Evolutionary conservation across 2,329 filamentous ascomycete species (phyloP).

Genomic region (Colletotrichum chrysophilum): DNA sequence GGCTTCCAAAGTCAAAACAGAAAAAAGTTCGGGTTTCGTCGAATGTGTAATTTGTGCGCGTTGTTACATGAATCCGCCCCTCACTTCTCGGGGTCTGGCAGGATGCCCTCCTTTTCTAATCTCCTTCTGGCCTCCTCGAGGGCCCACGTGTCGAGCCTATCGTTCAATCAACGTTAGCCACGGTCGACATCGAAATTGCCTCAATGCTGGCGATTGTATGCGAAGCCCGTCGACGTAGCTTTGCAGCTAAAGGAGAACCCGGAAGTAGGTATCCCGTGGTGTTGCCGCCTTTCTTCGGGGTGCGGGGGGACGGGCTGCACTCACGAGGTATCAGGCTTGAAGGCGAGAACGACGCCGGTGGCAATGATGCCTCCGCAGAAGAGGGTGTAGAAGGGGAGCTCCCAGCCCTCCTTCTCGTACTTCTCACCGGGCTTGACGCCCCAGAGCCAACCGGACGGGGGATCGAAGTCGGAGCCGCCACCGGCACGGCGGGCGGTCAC

Average conservation of each 20-base stretch:
- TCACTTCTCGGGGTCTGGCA: constrained; percentile 74
- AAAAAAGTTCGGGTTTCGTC: neutral
- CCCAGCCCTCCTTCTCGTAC: constrained; percentile 96
- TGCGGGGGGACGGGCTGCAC: constrained; percentile 43
- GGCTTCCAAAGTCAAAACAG: neutral
- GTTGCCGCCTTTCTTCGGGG: neutral
- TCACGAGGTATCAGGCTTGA: constrained; percentile 98
- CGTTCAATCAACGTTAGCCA: constrained; percentile 29
- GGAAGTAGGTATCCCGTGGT: neutral
- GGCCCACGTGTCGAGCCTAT: constrained; percentile 98
- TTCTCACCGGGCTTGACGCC: constrained; percentile 95
- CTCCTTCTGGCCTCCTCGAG: constrained; percentile 94
- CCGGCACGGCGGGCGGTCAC: constrained; percentile 46
- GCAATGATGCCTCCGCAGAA: constrained; percentile 80
- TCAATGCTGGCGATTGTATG: neutral
- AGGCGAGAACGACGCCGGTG: constrained; percentile 83
- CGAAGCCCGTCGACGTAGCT: neutral
- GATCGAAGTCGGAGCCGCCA: constrained; percentile 76
- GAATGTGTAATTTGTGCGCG: neutral
- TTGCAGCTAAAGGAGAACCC: accelerated
- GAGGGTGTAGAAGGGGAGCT: constrained; percentile 83
- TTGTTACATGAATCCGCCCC: constrained; percentile 53
- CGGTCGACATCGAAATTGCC: constrained; percentile 4
- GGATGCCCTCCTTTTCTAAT: constrained; percentile 93
- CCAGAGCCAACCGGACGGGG: constrained; percentile 90